Percentiles rank a stretch among this genome's conserved stretches.
Evolutionary conservation across 306 rosid species (phyloP).

Genomic region (Fagus crenata): DNA sequence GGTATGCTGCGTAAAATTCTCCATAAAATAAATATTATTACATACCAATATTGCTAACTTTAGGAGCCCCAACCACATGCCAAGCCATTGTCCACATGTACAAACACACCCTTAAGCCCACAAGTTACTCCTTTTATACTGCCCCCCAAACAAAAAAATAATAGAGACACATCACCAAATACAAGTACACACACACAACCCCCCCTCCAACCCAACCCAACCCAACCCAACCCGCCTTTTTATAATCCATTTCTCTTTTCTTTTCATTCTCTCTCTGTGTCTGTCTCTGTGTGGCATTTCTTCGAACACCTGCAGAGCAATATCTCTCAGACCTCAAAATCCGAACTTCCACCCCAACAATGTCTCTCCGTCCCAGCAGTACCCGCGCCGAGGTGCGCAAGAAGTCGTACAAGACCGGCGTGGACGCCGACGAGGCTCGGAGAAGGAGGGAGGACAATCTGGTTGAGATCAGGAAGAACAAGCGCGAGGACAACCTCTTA

Average conservation of each 20-base stretch:
- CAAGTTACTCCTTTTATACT: not conserved
- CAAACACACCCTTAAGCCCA: not conserved
- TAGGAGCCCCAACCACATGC: not conserved
- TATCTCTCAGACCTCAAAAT: too few relatives aligned
- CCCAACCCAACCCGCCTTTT: not conserved
- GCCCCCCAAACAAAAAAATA: not conserved
- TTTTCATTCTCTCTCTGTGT: not conserved
- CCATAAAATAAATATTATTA: too few relatives aligned
- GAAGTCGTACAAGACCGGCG: conserved; percentile 64
- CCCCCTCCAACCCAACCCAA: not conserved
- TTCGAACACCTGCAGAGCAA: conserved; percentile 27
- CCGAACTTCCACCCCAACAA: conserved; percentile 8
- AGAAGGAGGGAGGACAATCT: conserved; percentile 62
- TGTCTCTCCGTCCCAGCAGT: conserved; percentile 62
- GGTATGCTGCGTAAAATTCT: too few relatives aligned
- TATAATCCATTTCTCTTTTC: not conserved
- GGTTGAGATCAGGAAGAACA: conserved; percentile 67
- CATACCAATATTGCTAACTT: too few relatives aligned
- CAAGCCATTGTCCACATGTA: not conserved
- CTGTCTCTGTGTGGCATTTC: conserved; percentile 11
- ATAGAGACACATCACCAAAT: not conserved
- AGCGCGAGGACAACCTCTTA: conserved; percentile 55
- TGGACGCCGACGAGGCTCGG: conserved; percentile 63
- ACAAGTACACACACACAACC: not conserved
- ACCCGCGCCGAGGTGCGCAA: conserved; percentile 53